phyloP scores from a whole-genome alignment of 305 asterid species.

The Plantago lanceolata region DNA sequence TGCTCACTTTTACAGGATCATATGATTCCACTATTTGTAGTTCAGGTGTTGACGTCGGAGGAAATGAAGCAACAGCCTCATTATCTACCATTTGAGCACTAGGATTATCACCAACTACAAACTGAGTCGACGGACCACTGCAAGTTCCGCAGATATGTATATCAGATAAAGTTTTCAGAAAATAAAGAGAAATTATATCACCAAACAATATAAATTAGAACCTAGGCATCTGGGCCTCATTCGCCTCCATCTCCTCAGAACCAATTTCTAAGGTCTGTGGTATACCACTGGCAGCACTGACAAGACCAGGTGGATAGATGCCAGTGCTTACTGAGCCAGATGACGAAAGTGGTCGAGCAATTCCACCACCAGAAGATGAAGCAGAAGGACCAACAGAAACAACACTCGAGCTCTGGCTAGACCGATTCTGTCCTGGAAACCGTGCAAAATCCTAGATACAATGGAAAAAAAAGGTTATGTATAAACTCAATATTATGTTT shows the following conservation, averaged over 20 bases:
- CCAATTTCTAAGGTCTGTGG: constrained; percentile 58
- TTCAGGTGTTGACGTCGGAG: constrained; percentile 54
- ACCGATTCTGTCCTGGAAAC: constrained; percentile 84
- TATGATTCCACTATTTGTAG: constrained; percentile 51
- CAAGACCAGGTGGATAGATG: constrained; percentile 52
- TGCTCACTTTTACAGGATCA: constrained; percentile 55
- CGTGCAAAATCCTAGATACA: constrained; percentile 79
- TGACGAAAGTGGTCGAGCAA: constrained; percentile 53
- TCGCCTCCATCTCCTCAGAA: constrained; percentile 56
- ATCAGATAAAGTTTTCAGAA: constrained; percentile 14
- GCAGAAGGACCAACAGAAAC: constrained; percentile 64
- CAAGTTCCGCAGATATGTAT: constrained; percentile 21
- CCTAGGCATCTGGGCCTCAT: constrained; percentile 62
- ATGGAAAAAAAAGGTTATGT: constrained; percentile 16
- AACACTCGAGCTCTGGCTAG: constrained; percentile 64
- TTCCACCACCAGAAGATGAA: constrained; percentile 48
- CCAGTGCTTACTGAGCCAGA: constrained; percentile 58
- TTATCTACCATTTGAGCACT: constrained; percentile 47
- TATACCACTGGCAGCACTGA: constrained; percentile 51
- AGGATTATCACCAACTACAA: constrained; percentile 50
- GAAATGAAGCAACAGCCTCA: constrained; percentile 46
- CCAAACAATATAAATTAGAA: constrained; percentile 19
- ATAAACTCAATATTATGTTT: constrained; percentile 13
- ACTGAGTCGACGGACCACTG: constrained; percentile 59
- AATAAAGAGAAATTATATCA: neutral